Conservation (phyloP, 2,329 filamentous ascomycete species). For the Didymella sp. region DNA sequence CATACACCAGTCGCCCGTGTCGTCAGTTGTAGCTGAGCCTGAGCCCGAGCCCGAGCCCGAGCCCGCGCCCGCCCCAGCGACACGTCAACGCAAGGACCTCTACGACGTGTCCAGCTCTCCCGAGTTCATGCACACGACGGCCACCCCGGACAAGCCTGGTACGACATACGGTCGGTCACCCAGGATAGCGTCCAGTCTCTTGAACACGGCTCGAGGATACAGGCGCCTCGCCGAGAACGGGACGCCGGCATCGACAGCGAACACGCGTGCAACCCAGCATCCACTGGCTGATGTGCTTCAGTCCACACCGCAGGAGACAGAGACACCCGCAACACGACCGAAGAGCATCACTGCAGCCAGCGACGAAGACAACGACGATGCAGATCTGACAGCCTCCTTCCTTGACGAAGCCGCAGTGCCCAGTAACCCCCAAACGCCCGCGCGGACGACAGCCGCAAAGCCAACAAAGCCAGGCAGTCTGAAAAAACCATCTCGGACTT, state of each 20-base stretch:
- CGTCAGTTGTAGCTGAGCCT: constrained; percentile 11
- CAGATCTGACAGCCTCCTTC: constrained; percentile 18
- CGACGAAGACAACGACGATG: background rate
- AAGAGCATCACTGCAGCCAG: background rate
- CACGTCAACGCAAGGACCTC: constrained; percentile 21
- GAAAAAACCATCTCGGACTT: constrained; percentile 18
- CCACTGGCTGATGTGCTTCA: constrained; percentile 21
- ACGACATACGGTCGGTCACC: constrained; percentile 28
- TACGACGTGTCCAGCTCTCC: constrained; percentile 30
- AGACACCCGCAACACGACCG: background rate
- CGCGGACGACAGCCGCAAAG: background rate
- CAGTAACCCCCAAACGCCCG: constrained; percentile 4
- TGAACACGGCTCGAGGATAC: constrained; percentile 20
- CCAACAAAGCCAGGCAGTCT: constrained; percentile 16
- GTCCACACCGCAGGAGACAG: constrained; percentile 19
- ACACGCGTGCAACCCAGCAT: constrained; percentile 15
- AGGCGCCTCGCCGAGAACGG: background rate
- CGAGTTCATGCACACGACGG: constrained; percentile 19
- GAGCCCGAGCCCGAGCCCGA: constrained; percentile 6
- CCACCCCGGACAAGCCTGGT: constrained; percentile 15
- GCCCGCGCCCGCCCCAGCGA: background rate
- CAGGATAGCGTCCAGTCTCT: constrained; percentile 16
- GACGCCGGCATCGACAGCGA: constrained; percentile 1
- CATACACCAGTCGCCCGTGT: constrained; percentile 19
- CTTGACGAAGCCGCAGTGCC: constrained; percentile 8